Conservation (phyloP, 352 stramenopile species). For the Aphanomyces astaci region DNA sequence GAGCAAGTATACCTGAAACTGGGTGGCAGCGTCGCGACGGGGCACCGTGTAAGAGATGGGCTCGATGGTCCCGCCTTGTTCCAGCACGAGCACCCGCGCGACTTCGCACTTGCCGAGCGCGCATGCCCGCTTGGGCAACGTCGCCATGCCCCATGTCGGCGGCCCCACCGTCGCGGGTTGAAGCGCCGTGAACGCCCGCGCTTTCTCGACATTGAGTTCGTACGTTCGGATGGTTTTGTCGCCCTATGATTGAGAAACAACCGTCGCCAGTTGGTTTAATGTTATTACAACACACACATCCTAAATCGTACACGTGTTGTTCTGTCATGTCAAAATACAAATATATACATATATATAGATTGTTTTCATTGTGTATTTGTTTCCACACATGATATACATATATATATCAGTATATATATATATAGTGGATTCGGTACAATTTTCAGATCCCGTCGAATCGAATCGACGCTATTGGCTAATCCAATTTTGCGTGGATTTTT, state of each 20-base stretch:
- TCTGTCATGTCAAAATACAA: no score
- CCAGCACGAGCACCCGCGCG: conserved; percentile 53
- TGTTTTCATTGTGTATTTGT: no score
- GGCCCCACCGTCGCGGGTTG: conserved; percentile 41
- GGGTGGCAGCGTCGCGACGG: conserved; percentile 43
- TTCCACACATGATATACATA: no score
- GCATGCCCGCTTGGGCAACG: conserved; percentile 48
- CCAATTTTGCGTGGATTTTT: no score
- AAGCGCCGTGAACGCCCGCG: conserved; percentile 38
- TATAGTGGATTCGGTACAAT: no score
- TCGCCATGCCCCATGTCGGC: conserved; percentile 47
- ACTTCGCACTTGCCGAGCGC: conserved; percentile 53
- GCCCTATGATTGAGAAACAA: conserved; percentile 26
- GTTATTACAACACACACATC: background rate
- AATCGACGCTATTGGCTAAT: no score
- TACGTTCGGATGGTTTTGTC: conserved; percentile 52
- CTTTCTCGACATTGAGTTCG: conserved; percentile 42
- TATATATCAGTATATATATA: no score
- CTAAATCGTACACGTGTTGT: no score
- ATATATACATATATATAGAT: no score
- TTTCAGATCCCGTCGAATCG: no score
- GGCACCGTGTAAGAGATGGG: conserved; percentile 59
- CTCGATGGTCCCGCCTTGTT: conserved; percentile 31
- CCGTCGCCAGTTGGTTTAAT: background rate
- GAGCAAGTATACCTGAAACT: conserved; percentile 40